A percentile compares a stretch with the other conserved stretches of the same genome.
Conservation (phyloP, 73 alveolate species). For the Paramecium sonneborni region DNA sequence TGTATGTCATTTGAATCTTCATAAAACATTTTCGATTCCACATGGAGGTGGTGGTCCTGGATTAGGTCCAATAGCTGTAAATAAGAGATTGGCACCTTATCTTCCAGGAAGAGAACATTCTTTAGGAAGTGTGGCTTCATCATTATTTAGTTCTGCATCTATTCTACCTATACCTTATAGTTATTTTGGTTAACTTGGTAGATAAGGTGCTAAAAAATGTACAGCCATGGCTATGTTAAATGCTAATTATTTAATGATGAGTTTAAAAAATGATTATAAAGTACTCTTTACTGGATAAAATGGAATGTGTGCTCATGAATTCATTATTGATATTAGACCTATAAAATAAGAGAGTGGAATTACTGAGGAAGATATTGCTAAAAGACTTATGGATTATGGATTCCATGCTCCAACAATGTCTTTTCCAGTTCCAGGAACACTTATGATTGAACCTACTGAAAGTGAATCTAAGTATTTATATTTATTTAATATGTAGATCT, state of each 20-base stretch:
- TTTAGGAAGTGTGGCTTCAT: slow-evolving; percentile 72
- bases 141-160: slow-evolving; percentile 83
- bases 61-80: slow-evolving; percentile 94
- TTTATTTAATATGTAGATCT: slow-evolving; percentile 58
- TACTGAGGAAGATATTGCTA: slow-evolving; percentile 90
- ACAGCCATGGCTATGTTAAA: slow-evolving; percentile 84
- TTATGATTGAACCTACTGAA: slow-evolving; percentile 98
- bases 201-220: slow-evolving; percentile 61
- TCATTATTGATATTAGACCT: slow-evolving; percentile 84
- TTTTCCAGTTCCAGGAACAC: slow-evolving; percentile 93
- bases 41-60: slow-evolving; percentile 99
- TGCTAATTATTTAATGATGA: slow-evolving; percentile 90
- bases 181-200: slow-evolving; percentile 54
- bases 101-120: slow-evolving; percentile 76
- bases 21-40: slow-evolving; percentile 85
- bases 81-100: slow-evolving; percentile 78
- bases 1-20: slow-evolving; percentile 85
- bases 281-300: slow-evolving; percentile 76
- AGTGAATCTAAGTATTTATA: slow-evolving; percentile 71
- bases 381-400: slow-evolving; percentile 96
- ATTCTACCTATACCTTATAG: slow-evolving; percentile 77
- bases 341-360: slow-evolving; percentile 63
- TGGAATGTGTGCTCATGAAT: slow-evolving; percentile 84
- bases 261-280: slow-evolving; percentile 80
- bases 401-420: slow-evolving; percentile 98